These are phyloP conservation scores for Trichoderma pleuroti DNA, from an alignment of 2,329 filamentous ascomycete species.

Conservation along the genomic window DNA sequence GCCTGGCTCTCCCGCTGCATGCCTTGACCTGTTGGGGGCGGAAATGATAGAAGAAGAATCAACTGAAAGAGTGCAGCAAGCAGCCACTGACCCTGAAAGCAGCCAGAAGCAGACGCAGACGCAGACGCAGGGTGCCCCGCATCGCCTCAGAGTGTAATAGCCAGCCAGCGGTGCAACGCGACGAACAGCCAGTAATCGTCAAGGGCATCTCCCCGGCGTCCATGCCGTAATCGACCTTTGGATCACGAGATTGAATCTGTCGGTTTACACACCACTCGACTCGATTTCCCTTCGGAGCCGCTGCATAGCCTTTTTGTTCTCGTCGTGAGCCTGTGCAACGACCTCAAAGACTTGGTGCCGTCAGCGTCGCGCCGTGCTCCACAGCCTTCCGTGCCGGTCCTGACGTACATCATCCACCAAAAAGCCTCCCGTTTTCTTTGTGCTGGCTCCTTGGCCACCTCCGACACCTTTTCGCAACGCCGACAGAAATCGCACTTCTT, in stretches of 20 bases:
- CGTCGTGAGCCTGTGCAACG: slow-evolving; percentile 14
- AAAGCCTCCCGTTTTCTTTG: slow-evolving; percentile 18
- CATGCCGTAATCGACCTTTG: slow-evolving; percentile 1
- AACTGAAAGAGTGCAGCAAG: slow-evolving; percentile 8
- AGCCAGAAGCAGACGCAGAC: slow-evolving; percentile 7
- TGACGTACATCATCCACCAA: slow-evolving; percentile 21
- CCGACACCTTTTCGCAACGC: slow-evolving; percentile 13
- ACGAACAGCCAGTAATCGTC: slow-evolving; percentile 3
- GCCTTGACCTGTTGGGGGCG: background rate
- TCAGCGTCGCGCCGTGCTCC: slow-evolving; percentile 20
- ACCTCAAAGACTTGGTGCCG: slow-evolving; percentile 13
- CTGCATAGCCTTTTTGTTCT: slow-evolving; percentile 11
- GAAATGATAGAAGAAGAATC: slow-evolving; percentile 12
- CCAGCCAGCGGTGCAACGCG: slow-evolving; percentile 8
- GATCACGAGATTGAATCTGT: background rate
- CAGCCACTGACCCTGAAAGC: slow-evolving; percentile 11
- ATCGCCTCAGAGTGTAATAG: slow-evolving; percentile 16
- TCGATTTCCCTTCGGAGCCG: background rate
- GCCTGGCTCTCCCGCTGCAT: background rate
- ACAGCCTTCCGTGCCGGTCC: slow-evolving; percentile 19
- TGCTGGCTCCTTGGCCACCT: slow-evolving; percentile 16
- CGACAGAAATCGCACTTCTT: background rate
- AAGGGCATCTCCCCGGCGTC: background rate
- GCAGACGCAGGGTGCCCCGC: slow-evolving; percentile 18
- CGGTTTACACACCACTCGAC: background rate